A percentile compares a stretch with the other conserved stretches of the same genome.
Conservation (phyloP, 306 rosid species). For the Pyrus bretschneideri region DNA sequence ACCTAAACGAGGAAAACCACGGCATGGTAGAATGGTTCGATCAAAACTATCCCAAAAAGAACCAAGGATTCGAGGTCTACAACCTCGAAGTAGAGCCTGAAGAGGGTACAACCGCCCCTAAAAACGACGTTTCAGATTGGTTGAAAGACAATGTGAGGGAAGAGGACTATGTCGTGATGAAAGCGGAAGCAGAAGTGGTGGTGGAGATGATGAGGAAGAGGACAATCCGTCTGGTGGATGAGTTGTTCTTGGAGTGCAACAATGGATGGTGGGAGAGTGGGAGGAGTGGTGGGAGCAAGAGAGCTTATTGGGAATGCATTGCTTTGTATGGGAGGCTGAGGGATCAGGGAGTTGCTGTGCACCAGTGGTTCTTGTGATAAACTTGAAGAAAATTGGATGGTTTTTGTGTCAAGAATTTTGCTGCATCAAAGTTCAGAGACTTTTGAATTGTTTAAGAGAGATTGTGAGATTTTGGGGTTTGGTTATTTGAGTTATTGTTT, state of each 20-base stretch:
- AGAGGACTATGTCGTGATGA: conserved; percentile 63
- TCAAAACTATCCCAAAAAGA: conserved; percentile 43
- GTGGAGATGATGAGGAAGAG: conserved; percentile 44
- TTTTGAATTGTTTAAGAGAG: not conserved
- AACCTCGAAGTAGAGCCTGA: conserved; percentile 18
- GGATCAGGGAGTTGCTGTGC: conserved; percentile 67
- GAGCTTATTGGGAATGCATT: conserved; percentile 65
- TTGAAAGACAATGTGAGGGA: conserved; percentile 33
- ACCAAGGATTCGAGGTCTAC: conserved; percentile 38
- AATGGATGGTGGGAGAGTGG: conserved; percentile 54
- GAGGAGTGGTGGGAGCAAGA: conserved; percentile 23
- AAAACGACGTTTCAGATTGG: conserved; percentile 38
- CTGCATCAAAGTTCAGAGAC: not conserved
- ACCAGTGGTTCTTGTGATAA: conserved; percentile 62
- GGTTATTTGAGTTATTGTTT: not conserved
- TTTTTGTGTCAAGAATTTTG: not conserved
- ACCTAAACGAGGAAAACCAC: conserved; percentile 32
- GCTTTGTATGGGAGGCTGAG: conserved; percentile 59
- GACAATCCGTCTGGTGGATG: conserved; percentile 52
- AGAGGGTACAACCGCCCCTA: not conserved
- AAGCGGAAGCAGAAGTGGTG: conserved; percentile 54
- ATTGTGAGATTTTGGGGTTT: not conserved
- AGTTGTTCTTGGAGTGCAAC: conserved; percentile 60
- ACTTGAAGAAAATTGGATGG: not conserved
- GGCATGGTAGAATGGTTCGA: conserved; percentile 40